Base-by-base conservation (phyloP, 1,139 yeast genomes). In the Yueomyces sp. region DNA sequence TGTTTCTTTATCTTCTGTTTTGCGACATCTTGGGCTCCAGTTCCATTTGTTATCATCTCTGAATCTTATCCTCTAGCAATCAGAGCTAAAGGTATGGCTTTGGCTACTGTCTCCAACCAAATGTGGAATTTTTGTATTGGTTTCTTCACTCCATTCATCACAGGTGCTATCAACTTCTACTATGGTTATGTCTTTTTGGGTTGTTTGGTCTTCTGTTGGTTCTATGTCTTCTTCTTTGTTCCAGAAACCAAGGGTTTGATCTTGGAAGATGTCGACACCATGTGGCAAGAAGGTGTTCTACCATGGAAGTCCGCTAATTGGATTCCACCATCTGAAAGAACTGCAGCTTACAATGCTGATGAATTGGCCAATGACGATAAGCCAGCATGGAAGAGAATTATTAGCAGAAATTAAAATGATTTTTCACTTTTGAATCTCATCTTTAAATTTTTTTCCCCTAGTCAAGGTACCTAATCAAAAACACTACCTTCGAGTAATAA, bases 1-100 rank as follows among this genome's bases (percentile, higher is more conserved):
- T 81, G 91, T 67, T 68, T 83, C 59, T 84, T 73, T 72, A 79
- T 85, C 50, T 79, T 81, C 73, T 79, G 76, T 69, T 84, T 84
- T 60, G 93, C 94, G 42, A 71, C 81, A 42, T 78, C 93, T 12
- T 83, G 94, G 94, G 95, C 89, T 48, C 91, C 94, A 55, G 76
- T 80, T 57, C 80, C 80, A 41, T 84, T 71, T 67, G 80, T 80
- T 48, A 76, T 82, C 55, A 73, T 78, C 44, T 77, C 91, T 36
- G 94, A 84, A 67, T 70, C 80, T 46, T 83, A 76, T 68, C 93
- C 94, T 60, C 73, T 81, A 53, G 75, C 89, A 66, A 75, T 82
- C 58, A 78, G 84, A 66, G 73, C 86, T 39, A 81, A 81, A 69
- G 86, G 81, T 48, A 81, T 82, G 78, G 76, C 86, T 48, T 65